These are phyloP conservation scores for Coemansia sp. DNA, from an alignment of 192 early-diverging fungal genomes.

Conservation along the genomic window DNA sequence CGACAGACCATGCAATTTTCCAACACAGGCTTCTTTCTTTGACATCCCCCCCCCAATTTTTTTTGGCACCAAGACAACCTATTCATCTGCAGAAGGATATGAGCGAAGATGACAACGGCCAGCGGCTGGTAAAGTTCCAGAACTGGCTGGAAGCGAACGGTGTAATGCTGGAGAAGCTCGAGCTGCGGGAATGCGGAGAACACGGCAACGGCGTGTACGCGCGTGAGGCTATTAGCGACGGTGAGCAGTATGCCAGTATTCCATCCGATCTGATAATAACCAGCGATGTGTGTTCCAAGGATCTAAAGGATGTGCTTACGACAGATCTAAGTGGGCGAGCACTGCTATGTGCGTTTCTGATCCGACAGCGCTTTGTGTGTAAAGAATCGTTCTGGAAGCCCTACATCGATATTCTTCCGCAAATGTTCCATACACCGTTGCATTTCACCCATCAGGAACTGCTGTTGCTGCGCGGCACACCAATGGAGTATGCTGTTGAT, in stretches of 20 bases:
- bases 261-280: constrained; percentile 57
- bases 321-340: constrained; percentile 28
- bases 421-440: constrained; percentile 57
- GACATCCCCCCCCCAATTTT: background rate
- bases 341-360: constrained; percentile 57
- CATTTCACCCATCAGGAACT: constrained; percentile 55
- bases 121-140: constrained; percentile 18
- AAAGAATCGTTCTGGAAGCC: constrained; percentile 58
- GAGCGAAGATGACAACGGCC: background rate
- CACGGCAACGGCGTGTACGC: constrained; percentile 56
- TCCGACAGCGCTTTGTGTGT: constrained; percentile 45
- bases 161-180: constrained; percentile 32
- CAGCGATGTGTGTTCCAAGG: constrained; percentile 46
- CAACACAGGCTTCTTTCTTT: background rate
- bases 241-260: constrained; percentile 55
- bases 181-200: constrained; percentile 20
- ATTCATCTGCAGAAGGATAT: background rate
- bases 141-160: constrained; percentile 53
- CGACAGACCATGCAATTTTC: background rate
- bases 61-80: background rate
- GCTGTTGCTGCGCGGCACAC: constrained; percentile 54
- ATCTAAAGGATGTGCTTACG: constrained; percentile 12
- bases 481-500: constrained; percentile 49
- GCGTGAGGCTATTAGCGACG: constrained; percentile 27
- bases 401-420: constrained; percentile 61